These are phyloP conservation scores for Blastobotrys capitulatus DNA, from an alignment of 1,139 yeast species.

Conservation along the genomic window DNA sequence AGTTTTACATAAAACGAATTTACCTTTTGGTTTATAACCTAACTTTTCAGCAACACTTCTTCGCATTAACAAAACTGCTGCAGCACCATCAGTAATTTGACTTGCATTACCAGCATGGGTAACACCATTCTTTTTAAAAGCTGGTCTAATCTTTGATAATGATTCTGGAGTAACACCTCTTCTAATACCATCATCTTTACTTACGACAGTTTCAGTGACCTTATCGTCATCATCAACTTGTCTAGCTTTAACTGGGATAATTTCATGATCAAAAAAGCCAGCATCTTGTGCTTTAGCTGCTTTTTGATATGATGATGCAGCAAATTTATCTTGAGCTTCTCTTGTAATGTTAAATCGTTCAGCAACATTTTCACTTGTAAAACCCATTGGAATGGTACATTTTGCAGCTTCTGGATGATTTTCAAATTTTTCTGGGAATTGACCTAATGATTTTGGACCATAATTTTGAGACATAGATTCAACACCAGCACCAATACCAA, in stretches of 20 bases:
- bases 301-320: slow-evolving; percentile 45
- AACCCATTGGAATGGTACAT: slow-evolving; percentile 88
- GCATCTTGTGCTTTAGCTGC: slow-evolving; percentile 66
- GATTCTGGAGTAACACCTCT: slow-evolving; percentile 75
- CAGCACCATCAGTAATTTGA: slow-evolving; percentile 94
- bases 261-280: slow-evolving; percentile 82
- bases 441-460: slow-evolving; percentile 66
- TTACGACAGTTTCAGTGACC: slow-evolving; percentile 43
- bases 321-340: slow-evolving; percentile 40
- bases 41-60: slow-evolving; percentile 79
- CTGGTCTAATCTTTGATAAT: slow-evolving; percentile 72
- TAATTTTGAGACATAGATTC: slow-evolving; percentile 88
- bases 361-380: slow-evolving; percentile 76
- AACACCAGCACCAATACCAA: slow-evolving; percentile 89
- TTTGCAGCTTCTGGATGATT: slow-evolving; percentile 47
- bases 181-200: slow-evolving; percentile 89
- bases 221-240: slow-evolving; percentile 37
- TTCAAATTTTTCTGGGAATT: slow-evolving; percentile 50
- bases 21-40: slow-evolving; percentile 66
- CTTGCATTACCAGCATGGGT: slow-evolving; percentile 97
- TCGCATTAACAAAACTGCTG: slow-evolving; percentile 79
- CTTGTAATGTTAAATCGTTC: slow-evolving; percentile 38
- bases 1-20: slow-evolving; percentile 67
- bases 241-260: slow-evolving; percentile 59
- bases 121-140: slow-evolving; percentile 76